A percentile compares a stretch with the other conserved stretches of the same genome.
phyloP scores from a whole-genome alignment of 306 rosid genomes.

The Begonia fuchsioides region DNA sequence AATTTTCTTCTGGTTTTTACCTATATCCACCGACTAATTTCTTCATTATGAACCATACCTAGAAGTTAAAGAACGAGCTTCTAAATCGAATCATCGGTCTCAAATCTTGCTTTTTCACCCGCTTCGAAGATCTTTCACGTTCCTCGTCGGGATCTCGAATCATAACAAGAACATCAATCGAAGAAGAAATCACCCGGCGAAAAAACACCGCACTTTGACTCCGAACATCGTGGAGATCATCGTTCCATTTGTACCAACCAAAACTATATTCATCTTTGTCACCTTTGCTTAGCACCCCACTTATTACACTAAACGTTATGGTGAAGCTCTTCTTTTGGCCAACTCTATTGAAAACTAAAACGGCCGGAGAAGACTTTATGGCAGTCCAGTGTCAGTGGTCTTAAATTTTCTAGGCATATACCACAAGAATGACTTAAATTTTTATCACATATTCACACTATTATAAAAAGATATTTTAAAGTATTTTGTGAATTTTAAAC shows the following conservation, averaged over 20 bases:
- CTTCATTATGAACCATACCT: too few relatives aligned
- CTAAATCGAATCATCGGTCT: too few relatives aligned
- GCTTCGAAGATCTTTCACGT: background rate
- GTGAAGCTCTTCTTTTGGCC: conserved; percentile 49
- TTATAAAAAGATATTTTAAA: too few relatives aligned
- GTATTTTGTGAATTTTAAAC: too few relatives aligned
- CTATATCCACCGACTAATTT: too few relatives aligned
- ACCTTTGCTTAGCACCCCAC: conserved; percentile 6
- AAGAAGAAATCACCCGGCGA: conserved; percentile 2
- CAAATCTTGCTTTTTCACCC: too few relatives aligned
- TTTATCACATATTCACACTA: too few relatives aligned
- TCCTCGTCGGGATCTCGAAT: background rate
- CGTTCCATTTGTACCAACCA: conserved; percentile 69
- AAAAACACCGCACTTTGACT: conserved; percentile 69
- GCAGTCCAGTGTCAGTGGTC: conserved; percentile 34
- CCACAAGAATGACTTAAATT: too few relatives aligned
- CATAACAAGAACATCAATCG: background rate
- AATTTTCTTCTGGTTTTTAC: too few relatives aligned
- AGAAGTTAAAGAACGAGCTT: too few relatives aligned
- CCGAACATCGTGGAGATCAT: conserved; percentile 27
- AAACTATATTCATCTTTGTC: conserved; percentile 29
- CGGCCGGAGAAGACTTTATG: conserved; percentile 40
- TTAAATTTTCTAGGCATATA: too few relatives aligned
- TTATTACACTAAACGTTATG: conserved; percentile 32
- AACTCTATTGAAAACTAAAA: conserved; percentile 32